These are phyloP conservation scores for Talaromyces piceae DNA, from an alignment of 2,329 filamentous ascomycete genomes.

Conservation along the genomic window DNA sequence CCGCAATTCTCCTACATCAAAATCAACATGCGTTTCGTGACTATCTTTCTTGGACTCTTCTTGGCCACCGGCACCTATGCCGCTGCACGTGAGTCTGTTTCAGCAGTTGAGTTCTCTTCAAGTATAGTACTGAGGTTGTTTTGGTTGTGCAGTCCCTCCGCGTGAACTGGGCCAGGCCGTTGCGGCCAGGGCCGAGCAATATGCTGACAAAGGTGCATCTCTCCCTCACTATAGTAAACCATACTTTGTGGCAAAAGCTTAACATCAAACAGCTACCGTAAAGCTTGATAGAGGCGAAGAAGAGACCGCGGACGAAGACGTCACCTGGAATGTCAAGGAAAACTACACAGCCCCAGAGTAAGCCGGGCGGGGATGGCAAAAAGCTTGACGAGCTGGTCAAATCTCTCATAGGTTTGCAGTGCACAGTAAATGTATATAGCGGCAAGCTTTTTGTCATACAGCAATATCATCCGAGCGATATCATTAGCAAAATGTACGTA, in stretches of 20 bases:
- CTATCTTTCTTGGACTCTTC: background rate
- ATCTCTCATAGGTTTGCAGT: background rate
- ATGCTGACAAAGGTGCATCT: background rate
- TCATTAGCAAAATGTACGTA: no score
- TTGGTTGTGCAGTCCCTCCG: background rate
- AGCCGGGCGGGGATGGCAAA: background rate
- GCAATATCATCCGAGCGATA: background rate
- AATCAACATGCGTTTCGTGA: background rate
- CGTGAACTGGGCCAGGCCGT: background rate
- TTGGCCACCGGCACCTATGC: background rate
- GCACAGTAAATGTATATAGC: background rate
- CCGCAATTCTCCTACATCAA: background rate
- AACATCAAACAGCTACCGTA: background rate
- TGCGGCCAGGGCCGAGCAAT: background rate
- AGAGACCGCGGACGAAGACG: background rate
- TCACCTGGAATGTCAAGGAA: constrained; percentile 1
- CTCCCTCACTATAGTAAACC: no score
- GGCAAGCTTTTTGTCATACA: background rate
- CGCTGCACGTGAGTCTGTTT: background rate
- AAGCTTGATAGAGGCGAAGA: background rate
- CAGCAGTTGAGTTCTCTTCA: background rate
- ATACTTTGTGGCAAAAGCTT: background rate
- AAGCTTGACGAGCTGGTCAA: background rate
- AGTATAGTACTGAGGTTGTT: background rate
- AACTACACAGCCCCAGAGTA: background rate